Base-by-base conservation (phyloP, 768 basidiomycete species). In the Pisolithus marmoratus region DNA sequence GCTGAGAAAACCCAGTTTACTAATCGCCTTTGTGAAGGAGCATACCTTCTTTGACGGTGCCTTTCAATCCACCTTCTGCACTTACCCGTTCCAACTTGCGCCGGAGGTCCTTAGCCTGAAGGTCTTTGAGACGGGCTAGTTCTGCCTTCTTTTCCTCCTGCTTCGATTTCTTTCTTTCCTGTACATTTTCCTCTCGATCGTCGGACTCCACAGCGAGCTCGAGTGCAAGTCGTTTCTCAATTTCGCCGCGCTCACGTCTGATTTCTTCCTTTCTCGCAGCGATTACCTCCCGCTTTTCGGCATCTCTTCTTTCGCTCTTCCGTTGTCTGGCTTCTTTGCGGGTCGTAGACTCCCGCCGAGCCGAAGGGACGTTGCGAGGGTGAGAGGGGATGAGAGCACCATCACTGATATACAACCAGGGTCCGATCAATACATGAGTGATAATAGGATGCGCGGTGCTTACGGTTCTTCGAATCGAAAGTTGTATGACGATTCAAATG, bases 391-490 rank as follows among this genome's bases (percentile, higher is more conserved):
- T 87, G 23, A 77, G 72, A 5, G 78, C 74, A 2, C 84, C 84
- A 27, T 81, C 82, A 34, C 49, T 34, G 29, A 49, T 51, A 23
- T 23, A 14, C 17, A 43, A 37, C 17, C 52, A 4, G 48, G 27
- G 36, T 43, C 23, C 4, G 8, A 48, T 49, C 20, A 51, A 29
- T 38, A 15, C 26, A 17, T 24, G 23, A 23, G 17, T 20, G 27
- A 27, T 7, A 27, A 29, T 17, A 14, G 41, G 23, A 40, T 29
- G 15, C 17, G 27, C 54, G 29, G 26, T 23, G 83, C 92, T 61
- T 61, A 92, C 82, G 90, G 88, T 69, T 99, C 95, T 67, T 99
- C 95, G 66, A 92, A 99, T 49, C 96, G 84, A 72, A 96, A 96
- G 68, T 98, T 98, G 72, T 97, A 99, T 15, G 88, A 89, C n/a